Evolutionary conservation across 2,329 filamentous ascomycete genomes (phyloP).

Genomic region (Xylaria sp.): DNA sequence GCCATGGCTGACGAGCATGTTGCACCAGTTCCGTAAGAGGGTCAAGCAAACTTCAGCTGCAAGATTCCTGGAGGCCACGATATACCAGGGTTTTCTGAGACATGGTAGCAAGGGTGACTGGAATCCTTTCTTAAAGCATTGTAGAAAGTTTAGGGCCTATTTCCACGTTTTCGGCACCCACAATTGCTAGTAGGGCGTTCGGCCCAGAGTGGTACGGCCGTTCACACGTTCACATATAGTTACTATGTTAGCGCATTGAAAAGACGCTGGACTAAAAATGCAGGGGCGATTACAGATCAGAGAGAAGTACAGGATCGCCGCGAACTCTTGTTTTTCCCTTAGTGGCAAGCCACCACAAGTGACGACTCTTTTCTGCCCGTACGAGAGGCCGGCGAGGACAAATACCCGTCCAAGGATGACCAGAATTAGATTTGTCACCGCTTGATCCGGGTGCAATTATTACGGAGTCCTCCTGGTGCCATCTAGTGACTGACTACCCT

Average conservation of each 20-base stretch:
- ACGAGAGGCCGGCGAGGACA: slow-evolving; percentile 21
- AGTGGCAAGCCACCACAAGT: slow-evolving; percentile 31
- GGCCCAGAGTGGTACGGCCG: slow-evolving; percentile 6
- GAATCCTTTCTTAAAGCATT: slow-evolving; percentile 34
- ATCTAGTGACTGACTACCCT: slow-evolving; percentile 13
- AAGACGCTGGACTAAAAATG: slow-evolving; percentile 14
- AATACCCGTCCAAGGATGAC: slow-evolving; percentile 23
- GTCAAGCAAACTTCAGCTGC: slow-evolving; percentile 35
- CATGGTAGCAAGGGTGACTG: slow-evolving; percentile 13
- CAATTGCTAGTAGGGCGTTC: slow-evolving; percentile 6
- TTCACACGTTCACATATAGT: no score
- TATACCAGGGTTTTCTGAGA: slow-evolving; percentile 35
- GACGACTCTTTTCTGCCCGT: slow-evolving; percentile 17
- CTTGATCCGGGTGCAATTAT: slow-evolving; percentile 22
- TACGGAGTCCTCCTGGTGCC: slow-evolving; percentile 8
- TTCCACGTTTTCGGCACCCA: slow-evolving; percentile 34
- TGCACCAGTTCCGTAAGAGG: slow-evolving; percentile 19
- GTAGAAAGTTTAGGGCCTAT: slow-evolving; percentile 8
- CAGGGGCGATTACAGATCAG: slow-evolving; percentile 25
- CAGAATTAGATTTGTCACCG: slow-evolving; percentile 34
- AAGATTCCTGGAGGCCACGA: slow-evolving; percentile 32
- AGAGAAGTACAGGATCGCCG: slow-evolving; percentile 25
- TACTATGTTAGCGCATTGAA: slow-evolving; percentile 14
- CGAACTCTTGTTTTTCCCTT: slow-evolving; percentile 17
- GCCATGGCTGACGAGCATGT: slow-evolving; percentile 22